These are phyloP conservation scores for Mycena indigotica DNA, from an alignment of 768 basidiomycete species.

Conservation along the genomic window DNA sequence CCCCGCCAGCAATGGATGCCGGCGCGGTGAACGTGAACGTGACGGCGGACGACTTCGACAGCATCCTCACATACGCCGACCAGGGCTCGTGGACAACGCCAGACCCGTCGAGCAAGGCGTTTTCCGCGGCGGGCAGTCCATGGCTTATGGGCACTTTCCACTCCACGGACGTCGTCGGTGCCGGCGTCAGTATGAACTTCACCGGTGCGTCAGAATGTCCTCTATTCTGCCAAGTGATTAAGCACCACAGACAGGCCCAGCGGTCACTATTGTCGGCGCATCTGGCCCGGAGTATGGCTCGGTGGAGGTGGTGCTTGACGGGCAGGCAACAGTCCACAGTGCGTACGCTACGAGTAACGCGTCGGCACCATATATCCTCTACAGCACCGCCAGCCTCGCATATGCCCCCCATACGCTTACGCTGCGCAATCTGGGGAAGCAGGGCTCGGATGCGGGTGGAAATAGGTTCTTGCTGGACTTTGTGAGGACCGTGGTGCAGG, in stretches of 20 bases:
- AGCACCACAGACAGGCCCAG: slow-evolving; percentile 39
- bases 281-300: slow-evolving; percentile 46
- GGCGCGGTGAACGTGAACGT: slow-evolving; percentile 46
- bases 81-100: slow-evolving; percentile 46
- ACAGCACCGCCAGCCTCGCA: slow-evolving; percentile 35
- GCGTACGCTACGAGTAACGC: slow-evolving; percentile 38
- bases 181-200: slow-evolving; percentile 44
- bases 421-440: slow-evolving; percentile 44
- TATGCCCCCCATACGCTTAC: slow-evolving; percentile 41
- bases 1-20: slow-evolving; percentile 44
- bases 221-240: too few species aligned
- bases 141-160: slow-evolving; percentile 51
- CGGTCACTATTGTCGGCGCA: slow-evolving; percentile 45
- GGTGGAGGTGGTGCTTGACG: slow-evolving; percentile 44
- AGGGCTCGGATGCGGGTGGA: slow-evolving; percentile 38
- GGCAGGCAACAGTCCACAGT: slow-evolving; percentile 26
- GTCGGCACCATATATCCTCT: slow-evolving; percentile 37
- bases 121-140: slow-evolving; percentile 35
- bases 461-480: slow-evolving; percentile 45
- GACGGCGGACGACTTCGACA: slow-evolving; percentile 53
- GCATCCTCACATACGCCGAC: slow-evolving; percentile 42
- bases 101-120: slow-evolving; percentile 45
- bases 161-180: slow-evolving; percentile 37
- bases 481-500: slow-evolving; percentile 42
- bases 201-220: slow-evolving; percentile 34